Evolutionary conservation across 768 basidiomycete genomes (phyloP).

Genomic region (Scleroderma citrinum): DNA sequence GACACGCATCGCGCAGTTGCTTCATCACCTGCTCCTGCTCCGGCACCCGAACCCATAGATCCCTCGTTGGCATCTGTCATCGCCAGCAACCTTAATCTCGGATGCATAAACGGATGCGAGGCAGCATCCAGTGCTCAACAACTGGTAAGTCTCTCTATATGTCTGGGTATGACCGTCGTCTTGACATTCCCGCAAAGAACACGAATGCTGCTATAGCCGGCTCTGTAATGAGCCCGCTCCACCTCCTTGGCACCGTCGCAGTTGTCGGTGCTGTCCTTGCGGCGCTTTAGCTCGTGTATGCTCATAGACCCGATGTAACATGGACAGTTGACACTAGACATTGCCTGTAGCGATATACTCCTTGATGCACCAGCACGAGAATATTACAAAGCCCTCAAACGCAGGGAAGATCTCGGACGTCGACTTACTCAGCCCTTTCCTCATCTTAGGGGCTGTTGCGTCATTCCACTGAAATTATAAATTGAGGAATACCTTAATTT

Average conservation of each 20-base stretch:
- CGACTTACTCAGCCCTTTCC: too few relatives aligned
- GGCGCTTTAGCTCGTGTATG: slow-evolving; percentile 7
- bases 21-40: slow-evolving; percentile 19
- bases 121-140: slow-evolving; percentile 15
- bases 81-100: slow-evolving; percentile 20
- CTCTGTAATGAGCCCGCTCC: slow-evolving; percentile 13
- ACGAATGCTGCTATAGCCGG: slow-evolving; percentile 13
- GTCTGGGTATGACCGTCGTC: too few relatives aligned
- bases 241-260: slow-evolving; percentile 17
- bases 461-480: too few relatives aligned
- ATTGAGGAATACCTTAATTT: too few relatives aligned
- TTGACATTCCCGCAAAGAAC: slow-evolving; percentile 8
- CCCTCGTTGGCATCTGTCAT: slow-evolving; percentile 10
- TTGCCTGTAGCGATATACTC: too few relatives aligned
- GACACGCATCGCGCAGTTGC: slow-evolving; percentile 6
- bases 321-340: too few relatives aligned
- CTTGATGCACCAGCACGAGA: neutral
- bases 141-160: slow-evolving; percentile 16
- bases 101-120: slow-evolving; percentile 19
- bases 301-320: too few relatives aligned
- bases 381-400: neutral
- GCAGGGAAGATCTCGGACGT: too few relatives aligned
- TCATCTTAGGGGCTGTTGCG: too few relatives aligned
- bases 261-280: slow-evolving; percentile 17
- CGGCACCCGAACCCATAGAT: slow-evolving; percentile 14